These are phyloP conservation scores for Microstroma glucosiphilum DNA, from an alignment of 1,284 basidiomycete species.

Conservation along the genomic window DNA sequence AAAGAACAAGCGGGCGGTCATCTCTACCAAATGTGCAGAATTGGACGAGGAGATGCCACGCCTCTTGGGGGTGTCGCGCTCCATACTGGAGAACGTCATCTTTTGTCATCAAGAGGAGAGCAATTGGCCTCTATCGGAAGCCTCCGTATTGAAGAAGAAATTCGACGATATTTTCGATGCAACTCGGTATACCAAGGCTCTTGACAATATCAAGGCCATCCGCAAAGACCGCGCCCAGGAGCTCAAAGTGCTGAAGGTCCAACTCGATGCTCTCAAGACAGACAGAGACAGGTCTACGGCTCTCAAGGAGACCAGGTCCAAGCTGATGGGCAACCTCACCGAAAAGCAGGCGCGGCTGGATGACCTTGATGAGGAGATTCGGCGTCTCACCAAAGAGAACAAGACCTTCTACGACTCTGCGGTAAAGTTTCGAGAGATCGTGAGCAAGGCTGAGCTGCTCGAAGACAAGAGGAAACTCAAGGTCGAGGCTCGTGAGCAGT, in stretches of 20 bases:
- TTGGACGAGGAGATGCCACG: conserved; percentile 87
- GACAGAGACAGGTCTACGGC: conserved; percentile 82
- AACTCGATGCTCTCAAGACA: conserved; percentile 68
- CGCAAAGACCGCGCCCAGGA: conserved; percentile 80
- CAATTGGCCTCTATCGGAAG: conserved; percentile 93
- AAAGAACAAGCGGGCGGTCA: conserved; percentile 58
- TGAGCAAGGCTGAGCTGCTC: conserved; percentile 66
- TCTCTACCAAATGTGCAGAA: conserved; percentile 56
- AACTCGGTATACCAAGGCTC: conserved; percentile 76
- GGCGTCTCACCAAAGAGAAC: conserved; percentile 64
- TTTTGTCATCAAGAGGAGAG: conserved; percentile 99
- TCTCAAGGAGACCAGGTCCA: conserved; percentile 25
- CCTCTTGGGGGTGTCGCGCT: conserved; percentile 81
- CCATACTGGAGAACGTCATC: conserved; percentile 96
- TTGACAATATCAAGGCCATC: conserved; percentile 76
- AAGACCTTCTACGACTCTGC: conserved; percentile 74
- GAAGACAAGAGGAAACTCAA: conserved; percentile 64
- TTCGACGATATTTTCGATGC: conserved; percentile 99
- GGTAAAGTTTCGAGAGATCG: conserved; percentile 75
- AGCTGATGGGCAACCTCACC: conserved; percentile 26
- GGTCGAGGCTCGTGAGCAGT: conserved; percentile 61
- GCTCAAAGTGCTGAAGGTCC: conserved; percentile 86
- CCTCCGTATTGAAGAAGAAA: conserved; percentile 87
- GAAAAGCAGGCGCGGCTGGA: conserved; percentile 36
- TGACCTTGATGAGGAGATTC: conserved; percentile 34